Conservation (phyloP, 1,284 basidiomycete genomes). For the Mycena sp. region DNA sequence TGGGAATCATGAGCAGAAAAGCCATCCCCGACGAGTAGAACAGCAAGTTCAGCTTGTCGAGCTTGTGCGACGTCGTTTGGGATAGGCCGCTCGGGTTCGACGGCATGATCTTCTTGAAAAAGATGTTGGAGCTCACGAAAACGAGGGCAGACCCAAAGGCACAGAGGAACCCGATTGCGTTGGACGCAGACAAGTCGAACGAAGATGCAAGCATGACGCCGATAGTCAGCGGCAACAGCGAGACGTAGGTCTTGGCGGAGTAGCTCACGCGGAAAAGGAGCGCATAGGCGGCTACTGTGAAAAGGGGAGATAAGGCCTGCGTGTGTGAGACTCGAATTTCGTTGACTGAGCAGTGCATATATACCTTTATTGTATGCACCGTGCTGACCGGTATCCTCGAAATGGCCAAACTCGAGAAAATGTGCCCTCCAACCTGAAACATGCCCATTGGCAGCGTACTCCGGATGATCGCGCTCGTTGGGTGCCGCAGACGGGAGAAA, state of each 20-base stretch:
- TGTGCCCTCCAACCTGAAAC: conserved; percentile 97
- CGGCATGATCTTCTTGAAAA: conserved; percentile 99
- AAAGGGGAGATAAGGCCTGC: conserved; percentile 94
- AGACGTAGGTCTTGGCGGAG: conserved; percentile 90
- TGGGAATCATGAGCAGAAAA: conserved; percentile 93
- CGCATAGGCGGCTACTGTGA: conserved; percentile 96
- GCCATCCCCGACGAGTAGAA: conserved; percentile 97
- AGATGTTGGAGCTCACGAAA: conserved; percentile 98
- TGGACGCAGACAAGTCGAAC: conserved; percentile 89
- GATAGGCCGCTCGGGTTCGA: conserved; percentile 56
- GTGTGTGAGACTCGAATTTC: neutral
- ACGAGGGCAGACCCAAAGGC: conserved; percentile 95
- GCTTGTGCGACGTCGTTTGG: conserved; percentile 68
- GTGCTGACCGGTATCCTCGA: conserved; percentile 96
- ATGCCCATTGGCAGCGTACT: conserved; percentile 93
- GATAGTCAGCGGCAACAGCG: conserved; percentile 92
- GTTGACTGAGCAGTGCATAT: conserved; percentile 36
- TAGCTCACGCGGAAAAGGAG: conserved; percentile 94
- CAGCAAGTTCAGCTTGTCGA: conserved; percentile 97
- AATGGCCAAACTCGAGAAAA: conserved; percentile 97
- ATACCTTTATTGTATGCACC: conserved; percentile 98
- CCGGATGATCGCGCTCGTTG: conserved; percentile 77
- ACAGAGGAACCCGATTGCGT: conserved; percentile 85
- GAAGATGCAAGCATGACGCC: conserved; percentile 99
- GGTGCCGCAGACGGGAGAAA: conserved; percentile 73